Conservation (phyloP, 179 eudicot species). For the Amaranthus tricolor region DNA sequence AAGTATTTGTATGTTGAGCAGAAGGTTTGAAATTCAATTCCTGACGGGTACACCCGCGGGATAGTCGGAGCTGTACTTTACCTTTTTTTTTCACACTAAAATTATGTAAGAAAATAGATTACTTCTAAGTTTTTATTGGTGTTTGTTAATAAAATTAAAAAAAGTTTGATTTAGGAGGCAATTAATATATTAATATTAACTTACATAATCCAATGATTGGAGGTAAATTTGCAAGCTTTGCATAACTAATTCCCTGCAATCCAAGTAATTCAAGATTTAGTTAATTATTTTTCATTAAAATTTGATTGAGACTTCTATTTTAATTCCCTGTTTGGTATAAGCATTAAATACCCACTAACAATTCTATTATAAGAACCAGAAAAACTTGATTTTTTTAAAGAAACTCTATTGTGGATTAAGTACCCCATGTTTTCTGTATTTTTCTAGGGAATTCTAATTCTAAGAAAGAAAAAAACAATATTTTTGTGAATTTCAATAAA, state of each 20-base stretch:
- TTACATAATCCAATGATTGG: conserved; percentile 90
- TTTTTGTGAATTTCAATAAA: neutral
- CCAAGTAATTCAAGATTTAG: conserved; percentile 13
- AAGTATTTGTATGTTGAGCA: too few species aligned
- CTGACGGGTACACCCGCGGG: too few species aligned
- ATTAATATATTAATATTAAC: conserved; percentile 19
- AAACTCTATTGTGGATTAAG: too few species aligned
- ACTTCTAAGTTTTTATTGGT: neutral
- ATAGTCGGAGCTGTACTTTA: too few species aligned
- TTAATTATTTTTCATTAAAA: conserved; percentile 8
- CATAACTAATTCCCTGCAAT: conserved; percentile 91
- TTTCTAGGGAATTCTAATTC: conserved; percentile 13
- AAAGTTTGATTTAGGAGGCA: too few species aligned
- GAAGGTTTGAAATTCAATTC: too few species aligned
- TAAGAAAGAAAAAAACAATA: conserved; percentile 1
- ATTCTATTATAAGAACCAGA: neutral
- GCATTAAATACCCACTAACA: neutral
- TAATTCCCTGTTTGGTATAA: neutral
- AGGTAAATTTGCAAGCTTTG: conserved; percentile 98
- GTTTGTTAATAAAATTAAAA: too few species aligned
- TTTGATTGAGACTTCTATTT: conserved; percentile 14
- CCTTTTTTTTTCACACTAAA: too few species aligned
- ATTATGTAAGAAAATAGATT: neutral
- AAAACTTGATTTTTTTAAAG: conserved; percentile 5
- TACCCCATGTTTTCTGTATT: neutral